phyloP scores from a whole-genome alignment of 2,329 filamentous ascomycete species.

The Colletotrichum camelliae region DNA sequence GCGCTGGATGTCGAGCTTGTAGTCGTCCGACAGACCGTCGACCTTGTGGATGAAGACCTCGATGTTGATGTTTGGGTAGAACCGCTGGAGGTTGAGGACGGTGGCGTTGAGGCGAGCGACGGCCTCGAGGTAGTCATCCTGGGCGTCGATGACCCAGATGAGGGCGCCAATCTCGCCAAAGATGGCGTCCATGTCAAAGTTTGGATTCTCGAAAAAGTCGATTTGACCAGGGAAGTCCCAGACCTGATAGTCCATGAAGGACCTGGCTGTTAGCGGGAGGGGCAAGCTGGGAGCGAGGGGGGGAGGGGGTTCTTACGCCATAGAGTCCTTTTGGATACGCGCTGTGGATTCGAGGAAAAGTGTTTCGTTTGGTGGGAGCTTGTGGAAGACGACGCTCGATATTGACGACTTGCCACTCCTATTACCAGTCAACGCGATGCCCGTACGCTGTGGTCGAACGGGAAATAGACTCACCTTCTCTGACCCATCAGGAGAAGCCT shows the following conservation, averaged over 20 bases:
- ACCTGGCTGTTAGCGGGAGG: conserved; percentile 56
- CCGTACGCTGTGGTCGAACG: background rate
- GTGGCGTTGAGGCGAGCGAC: conserved; percentile 86
- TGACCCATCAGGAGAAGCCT: conserved; percentile 93
- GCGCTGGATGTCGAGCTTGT: conserved; percentile 92
- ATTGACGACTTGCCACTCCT: conserved; percentile 99
- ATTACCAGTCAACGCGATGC: background rate
- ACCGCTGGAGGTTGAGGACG: conserved; percentile 86
- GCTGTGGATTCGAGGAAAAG: conserved; percentile 95
- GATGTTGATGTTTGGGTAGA: conserved; percentile 92
- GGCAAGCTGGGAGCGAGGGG: background rate
- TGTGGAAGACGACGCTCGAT: conserved; percentile 98
- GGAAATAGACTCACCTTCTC: conserved; percentile 68
- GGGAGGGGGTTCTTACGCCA: conserved; percentile 70
- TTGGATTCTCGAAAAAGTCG: conserved; percentile 84
- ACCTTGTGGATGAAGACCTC: conserved; percentile 99
- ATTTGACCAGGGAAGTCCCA: conserved; percentile 98
- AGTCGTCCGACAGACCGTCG: conserved; percentile 96
- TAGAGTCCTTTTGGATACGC: conserved; percentile 90
- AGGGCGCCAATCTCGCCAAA: conserved; percentile 94
- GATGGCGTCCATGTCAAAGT: conserved; percentile 90
- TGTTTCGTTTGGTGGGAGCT: conserved; percentile 94
- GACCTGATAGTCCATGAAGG: conserved; percentile 99
- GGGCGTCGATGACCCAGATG: conserved; percentile 98
- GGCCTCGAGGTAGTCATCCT: conserved; percentile 96